Percentiles rank a stretch among this genome's conserved stretches.
Conservation (phyloP, 2,329 filamentous ascomycete genomes). For the Aspergillus tubingensis region DNA sequence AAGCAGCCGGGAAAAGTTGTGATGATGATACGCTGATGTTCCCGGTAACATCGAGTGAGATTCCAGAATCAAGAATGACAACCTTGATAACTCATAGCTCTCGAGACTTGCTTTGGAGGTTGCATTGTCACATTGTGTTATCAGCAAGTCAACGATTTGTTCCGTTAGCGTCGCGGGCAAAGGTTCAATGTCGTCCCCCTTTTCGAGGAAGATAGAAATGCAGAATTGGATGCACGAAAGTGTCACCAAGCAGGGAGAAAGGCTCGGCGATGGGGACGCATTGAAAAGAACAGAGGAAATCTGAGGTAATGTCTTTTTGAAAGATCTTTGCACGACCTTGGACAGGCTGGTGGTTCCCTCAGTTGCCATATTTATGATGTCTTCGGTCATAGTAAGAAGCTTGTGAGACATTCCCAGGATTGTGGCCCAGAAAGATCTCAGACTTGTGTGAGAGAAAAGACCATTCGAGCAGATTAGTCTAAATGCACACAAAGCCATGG, state of each 20-base stretch:
- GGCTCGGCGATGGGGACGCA: constrained; percentile 16
- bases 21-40: constrained; percentile 29
- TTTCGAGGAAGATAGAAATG: constrained; percentile 35
- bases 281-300: constrained; percentile 29
- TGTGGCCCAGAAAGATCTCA: constrained; percentile 34
- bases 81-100: constrained; percentile 27
- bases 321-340: constrained; percentile 31
- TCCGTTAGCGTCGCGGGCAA: constrained; percentile 31
- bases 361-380: constrained; percentile 29
- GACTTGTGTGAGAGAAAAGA: constrained; percentile 30
- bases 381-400: constrained; percentile 32
- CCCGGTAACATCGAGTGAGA: constrained; percentile 35
- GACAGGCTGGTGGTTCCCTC: constrained; percentile 29
- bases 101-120: constrained; percentile 11
- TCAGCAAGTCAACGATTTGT: constrained; percentile 33
- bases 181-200: constrained; percentile 28
- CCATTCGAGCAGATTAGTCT: constrained; percentile 32
- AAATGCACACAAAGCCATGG: constrained; percentile 37
- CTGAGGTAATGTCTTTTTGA: constrained; percentile 30
- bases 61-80: constrained; percentile 42
- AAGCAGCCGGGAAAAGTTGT: constrained; percentile 32
- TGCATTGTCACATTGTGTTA: constrained; percentile 14
- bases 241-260: constrained; percentile 37
- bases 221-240: constrained; percentile 37
- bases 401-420: constrained; percentile 30